Conservation (phyloP, 768 basidiomycete species). For the Boletus insuetus region DNA sequence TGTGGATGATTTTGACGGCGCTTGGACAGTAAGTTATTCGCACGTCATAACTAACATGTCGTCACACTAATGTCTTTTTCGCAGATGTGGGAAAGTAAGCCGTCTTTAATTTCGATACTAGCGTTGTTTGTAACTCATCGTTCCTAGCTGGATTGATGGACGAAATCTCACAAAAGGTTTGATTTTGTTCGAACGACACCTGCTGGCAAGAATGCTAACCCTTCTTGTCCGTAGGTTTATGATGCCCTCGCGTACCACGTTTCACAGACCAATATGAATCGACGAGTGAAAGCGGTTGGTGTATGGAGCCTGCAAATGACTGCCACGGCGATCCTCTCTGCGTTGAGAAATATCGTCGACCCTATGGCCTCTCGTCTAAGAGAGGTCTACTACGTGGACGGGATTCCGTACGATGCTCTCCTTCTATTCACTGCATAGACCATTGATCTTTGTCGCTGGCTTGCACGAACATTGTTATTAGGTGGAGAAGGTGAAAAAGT, state of each 20-base stretch:
- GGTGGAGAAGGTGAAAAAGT: conserved; percentile 7
- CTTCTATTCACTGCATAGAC: conserved; percentile 22
- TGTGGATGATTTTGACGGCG: conserved; percentile 86
- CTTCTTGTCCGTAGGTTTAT: conserved; percentile 55
- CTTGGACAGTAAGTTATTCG: conserved; percentile 83
- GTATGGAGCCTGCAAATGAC: conserved; percentile 96
- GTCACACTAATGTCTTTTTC: conserved; percentile 3
- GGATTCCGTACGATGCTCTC: conserved; percentile 30
- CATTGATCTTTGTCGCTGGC: conserved; percentile 8
- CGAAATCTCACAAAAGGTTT: conserved; percentile 80
- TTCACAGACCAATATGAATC: conserved; percentile 83
- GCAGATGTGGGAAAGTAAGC: conserved; percentile 91
- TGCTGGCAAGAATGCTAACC: neutral
- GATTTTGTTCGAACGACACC: neutral
- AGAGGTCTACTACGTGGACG: conserved; percentile 31
- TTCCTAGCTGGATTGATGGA: conserved; percentile 88
- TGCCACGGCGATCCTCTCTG: conserved; percentile 78
- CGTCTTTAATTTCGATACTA: neutral
- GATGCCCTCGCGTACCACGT: conserved; percentile 96
- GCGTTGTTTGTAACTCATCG: neutral
- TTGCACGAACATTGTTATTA: neutral
- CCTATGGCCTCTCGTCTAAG: conserved; percentile 42
- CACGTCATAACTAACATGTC: neutral
- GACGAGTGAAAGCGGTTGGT: conserved; percentile 86
- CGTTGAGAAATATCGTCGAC: conserved; percentile 74